Base-by-base conservation (phyloP, 2,329 filamentous ascomycete genomes). In the Colletotrichum somersetense region DNA sequence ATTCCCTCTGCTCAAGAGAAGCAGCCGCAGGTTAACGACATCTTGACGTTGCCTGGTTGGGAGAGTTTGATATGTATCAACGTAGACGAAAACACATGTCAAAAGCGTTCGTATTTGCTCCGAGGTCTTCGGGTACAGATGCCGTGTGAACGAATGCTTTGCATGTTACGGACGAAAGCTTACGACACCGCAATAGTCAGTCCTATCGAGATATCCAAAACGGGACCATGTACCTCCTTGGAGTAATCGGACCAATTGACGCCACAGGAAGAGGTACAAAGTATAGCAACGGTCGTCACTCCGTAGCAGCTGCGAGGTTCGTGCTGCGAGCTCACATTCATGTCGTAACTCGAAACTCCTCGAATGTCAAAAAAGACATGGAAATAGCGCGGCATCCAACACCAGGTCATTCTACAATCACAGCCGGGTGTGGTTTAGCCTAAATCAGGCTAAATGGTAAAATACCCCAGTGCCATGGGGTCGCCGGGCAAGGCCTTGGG, bases 401-500 rank as follows among this genome's bases (percentile, higher is more conserved):
- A 33, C 56, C n/a, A 33, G 44, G 30, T 16, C 10, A 26, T 30
- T 18, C 35, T 26, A 44, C 55, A 46, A 23, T 33, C 30, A 64
- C 59, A 56, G 58, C 66, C 55, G 53, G 52, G 69, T 48, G 18
- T 18, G 18, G 42, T 64, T 72, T 64, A 72, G 66, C 69, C 69
- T 69, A 42, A 56, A 26, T 69, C 16, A 61, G 69, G 66, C 66
- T 72, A 72, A 72, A 72, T 70, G 66, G 66, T 16, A 64, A 52
- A 62, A 69, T 69, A 30, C 48, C n/a, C 26, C 48, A 69, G 33
- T 58, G 42, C 23, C 64, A 62, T 58, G 65, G 64, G 50, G n/a
- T n/a, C n/a, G n/a, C n/a, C n/a, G 48, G 23, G 46, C 63, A 67
- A 35, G 23, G 50, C 57, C 44, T 59, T 53, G 44, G 46, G 48